phyloP scores from a whole-genome alignment of 768 basidiomycete genomes.

The Mycena amicta region DNA sequence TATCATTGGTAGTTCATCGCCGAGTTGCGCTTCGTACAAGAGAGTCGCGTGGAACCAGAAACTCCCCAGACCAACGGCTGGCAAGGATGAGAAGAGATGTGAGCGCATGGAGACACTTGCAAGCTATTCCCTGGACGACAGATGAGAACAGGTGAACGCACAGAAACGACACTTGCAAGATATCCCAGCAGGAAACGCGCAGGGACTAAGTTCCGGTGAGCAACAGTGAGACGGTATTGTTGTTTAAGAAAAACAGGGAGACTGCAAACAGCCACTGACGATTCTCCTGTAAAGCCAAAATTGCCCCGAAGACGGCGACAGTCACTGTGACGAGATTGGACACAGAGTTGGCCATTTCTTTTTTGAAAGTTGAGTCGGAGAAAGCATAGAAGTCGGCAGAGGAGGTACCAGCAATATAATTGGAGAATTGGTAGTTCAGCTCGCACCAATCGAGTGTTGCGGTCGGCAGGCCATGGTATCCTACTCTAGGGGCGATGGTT shows the following conservation, averaged over 20 bases:
- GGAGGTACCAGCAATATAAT: slow-evolving; percentile 56
- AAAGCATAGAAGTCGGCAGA: background rate
- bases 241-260: too few species aligned
- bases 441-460: slow-evolving; percentile 28
- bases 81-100: too few species aligned
- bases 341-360: slow-evolving; percentile 71
- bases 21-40: slow-evolving; percentile 73
- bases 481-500: slow-evolving; percentile 37
- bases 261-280: slow-evolving; percentile 3
- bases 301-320: slow-evolving; percentile 54
- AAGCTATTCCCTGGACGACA: slow-evolving; percentile 64
- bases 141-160: too few species aligned
- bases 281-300: slow-evolving; percentile 3
- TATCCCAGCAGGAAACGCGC: slow-evolving; percentile 46
- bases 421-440: slow-evolving; percentile 78
- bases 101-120: too few species aligned
- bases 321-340: slow-evolving; percentile 67
- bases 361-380: background rate
- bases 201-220: slow-evolving; percentile 39
- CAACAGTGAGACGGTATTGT: slow-evolving; percentile 9
- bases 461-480: slow-evolving; percentile 66
- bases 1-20: slow-evolving; percentile 67
- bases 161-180: slow-evolving; percentile 33
- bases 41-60: slow-evolving; percentile 81
- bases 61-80: slow-evolving; percentile 77